phyloP scores from a whole-genome alignment of 805 yeast species.

The Kuraishia capsulata region DNA sequence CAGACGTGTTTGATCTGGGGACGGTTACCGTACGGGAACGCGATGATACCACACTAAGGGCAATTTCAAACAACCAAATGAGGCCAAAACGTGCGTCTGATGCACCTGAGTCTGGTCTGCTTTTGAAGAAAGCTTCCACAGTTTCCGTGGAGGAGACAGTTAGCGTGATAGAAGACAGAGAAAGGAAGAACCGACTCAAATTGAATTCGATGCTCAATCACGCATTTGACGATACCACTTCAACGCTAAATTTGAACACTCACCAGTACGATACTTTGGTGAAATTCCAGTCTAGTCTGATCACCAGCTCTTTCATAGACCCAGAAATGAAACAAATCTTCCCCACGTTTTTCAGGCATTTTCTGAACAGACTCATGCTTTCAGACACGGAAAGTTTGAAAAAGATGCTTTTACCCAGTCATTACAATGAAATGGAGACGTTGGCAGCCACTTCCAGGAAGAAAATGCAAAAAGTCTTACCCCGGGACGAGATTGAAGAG shows the following conservation, averaged over 20 bases:
- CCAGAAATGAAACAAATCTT: constrained; percentile 20
- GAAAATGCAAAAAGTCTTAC: constrained; percentile 1
- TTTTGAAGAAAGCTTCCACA: neutral
- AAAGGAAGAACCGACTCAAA: constrained; percentile 9
- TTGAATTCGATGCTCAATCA: constrained; percentile 29
- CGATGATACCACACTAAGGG: neutral
- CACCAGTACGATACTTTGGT: constrained; percentile 39
- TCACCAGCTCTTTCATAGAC: constrained; percentile 17
- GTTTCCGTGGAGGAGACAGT: neutral
- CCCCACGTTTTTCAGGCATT: constrained; percentile 18
- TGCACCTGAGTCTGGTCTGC: neutral
- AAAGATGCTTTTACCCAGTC: constrained; percentile 17
- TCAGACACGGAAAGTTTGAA: constrained; percentile 16
- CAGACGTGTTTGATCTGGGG: constrained; percentile 8
- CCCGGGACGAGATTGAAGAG: constrained; percentile 30
- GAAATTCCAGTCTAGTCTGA: constrained; percentile 24
- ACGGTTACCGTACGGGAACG: constrained; percentile 2
- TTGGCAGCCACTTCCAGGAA: too few relatives aligned
- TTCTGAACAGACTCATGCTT: constrained; percentile 21
- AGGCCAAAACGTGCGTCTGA: neutral
- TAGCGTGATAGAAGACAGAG: neutral
- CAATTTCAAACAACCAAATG: constrained; percentile 1
- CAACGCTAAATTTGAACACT: constrained; percentile 43
- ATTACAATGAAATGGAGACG: constrained; percentile 14
- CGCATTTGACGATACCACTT: constrained; percentile 32